These are phyloP conservation scores for Penicillium hordei DNA, from an alignment of 2,329 filamentous ascomycete species.

Conservation along the genomic window DNA sequence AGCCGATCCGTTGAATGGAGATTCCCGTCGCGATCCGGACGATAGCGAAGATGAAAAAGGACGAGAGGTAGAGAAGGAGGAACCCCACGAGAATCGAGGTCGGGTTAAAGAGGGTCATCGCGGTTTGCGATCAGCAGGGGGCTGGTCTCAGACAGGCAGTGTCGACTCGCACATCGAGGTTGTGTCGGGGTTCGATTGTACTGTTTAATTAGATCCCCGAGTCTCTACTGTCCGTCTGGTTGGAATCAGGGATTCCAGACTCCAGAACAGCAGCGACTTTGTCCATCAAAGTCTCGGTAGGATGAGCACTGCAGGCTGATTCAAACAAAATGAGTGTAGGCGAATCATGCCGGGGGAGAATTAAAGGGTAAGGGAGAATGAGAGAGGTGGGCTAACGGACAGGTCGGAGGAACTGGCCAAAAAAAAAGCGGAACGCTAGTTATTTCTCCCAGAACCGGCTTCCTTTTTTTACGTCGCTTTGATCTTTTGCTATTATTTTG, in stretches of 20 bases:
- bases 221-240: slow-evolving; percentile 14
- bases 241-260: slow-evolving; percentile 7
- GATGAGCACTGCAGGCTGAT: slow-evolving; percentile 12
- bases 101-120: slow-evolving; percentile 55
- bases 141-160: slow-evolving; percentile 29
- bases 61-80: slow-evolving; percentile 82
- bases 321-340: slow-evolving; percentile 3
- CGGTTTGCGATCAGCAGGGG: slow-evolving; percentile 34
- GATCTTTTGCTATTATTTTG: not conserved
- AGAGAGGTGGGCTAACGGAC: slow-evolving; percentile 22
- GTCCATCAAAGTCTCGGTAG: slow-evolving; percentile 14
- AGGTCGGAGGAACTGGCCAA: slow-evolving; percentile 21
- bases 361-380: slow-evolving; percentile 20
- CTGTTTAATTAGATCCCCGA: slow-evolving; percentile 2
- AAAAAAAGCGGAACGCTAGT: slow-evolving; percentile 20
- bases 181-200: slow-evolving; percentile 7
- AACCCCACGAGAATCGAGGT: slow-evolving; percentile 84
- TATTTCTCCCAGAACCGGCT: slow-evolving; percentile 16
- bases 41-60: slow-evolving; percentile 91
- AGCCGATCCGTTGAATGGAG: slow-evolving; percentile 93
- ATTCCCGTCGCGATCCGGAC: slow-evolving; percentile 89
- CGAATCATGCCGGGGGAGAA: slow-evolving; percentile 14
- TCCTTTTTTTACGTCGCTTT: slow-evolving; percentile 5
- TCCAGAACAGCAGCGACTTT: slow-evolving; percentile 8
- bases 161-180: slow-evolving; percentile 22